Conservation (phyloP, 495 filamentous ascomycete genomes). For the Hyaloscypha hepaticicola region DNA sequence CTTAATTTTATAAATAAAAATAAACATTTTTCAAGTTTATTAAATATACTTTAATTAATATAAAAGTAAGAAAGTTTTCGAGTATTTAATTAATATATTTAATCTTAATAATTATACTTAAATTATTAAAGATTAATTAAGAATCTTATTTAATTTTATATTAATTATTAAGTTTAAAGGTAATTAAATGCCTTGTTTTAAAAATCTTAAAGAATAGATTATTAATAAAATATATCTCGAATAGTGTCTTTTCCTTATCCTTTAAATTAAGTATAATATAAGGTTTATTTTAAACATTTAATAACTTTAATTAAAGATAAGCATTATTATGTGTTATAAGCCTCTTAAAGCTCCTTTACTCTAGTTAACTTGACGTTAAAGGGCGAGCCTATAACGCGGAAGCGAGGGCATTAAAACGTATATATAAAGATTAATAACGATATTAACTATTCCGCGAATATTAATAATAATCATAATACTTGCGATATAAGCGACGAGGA, state of each 20-base stretch:
- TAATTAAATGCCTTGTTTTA: constrained; percentile 20
- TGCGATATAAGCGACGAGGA: too few species aligned
- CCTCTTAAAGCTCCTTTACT: neutral
- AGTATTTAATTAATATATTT: too few species aligned
- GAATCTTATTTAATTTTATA: constrained; percentile 20
- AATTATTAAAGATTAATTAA: constrained; percentile 24
- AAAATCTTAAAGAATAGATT: constrained; percentile 21
- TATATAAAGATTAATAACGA: too few species aligned
- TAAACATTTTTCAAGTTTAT: constrained; percentile 18
- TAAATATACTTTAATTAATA: too few species aligned
- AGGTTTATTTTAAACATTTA: constrained; percentile 19
- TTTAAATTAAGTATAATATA: constrained; percentile 15
- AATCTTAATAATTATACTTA: too few species aligned
- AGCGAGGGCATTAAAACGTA: too few species aligned
- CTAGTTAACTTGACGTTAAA: neutral
- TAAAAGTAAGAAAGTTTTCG: too few species aligned
- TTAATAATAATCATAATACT: too few species aligned
- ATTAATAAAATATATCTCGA: constrained; percentile 24
- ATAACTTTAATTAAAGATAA: constrained; percentile 15
- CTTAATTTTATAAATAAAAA: constrained; percentile 15
- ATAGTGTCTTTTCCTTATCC: constrained; percentile 18
- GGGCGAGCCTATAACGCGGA: too few species aligned
- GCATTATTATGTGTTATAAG: constrained; percentile 3
- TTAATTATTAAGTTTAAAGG: constrained; percentile 21
- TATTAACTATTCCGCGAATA: too few species aligned